phyloP scores from a whole-genome alignment of 2,329 filamentous ascomycete species.

The Cytospora paraplurivora region DNA sequence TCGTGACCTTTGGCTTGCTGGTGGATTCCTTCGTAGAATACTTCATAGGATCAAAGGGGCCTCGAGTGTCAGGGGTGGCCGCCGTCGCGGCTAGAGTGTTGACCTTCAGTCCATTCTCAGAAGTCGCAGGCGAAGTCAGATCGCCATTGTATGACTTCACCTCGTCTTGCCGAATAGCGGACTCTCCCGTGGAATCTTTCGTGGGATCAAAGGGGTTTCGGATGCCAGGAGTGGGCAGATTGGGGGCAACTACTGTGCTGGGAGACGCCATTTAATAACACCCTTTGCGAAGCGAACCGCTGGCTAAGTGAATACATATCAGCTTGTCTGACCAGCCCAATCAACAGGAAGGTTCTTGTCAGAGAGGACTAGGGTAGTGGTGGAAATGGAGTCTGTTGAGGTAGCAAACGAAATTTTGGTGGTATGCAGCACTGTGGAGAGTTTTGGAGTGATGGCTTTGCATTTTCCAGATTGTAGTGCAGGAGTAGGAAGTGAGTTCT shows the following conservation, averaged over 20 bases:
- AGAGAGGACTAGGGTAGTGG: background rate
- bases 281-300: background rate
- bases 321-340: background rate
- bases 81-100: too few species aligned
- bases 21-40: background rate
- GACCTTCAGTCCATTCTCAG: too few species aligned
- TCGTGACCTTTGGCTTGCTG: background rate
- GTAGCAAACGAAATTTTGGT: background rate
- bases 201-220: background rate
- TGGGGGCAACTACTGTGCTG: background rate
- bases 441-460: background rate
- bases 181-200: background rate
- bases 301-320: background rate
- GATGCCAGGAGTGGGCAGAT: background rate
- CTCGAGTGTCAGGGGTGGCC: background rate
- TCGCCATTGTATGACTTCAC: background rate
- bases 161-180: background rate
- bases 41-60: background rate
- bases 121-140: too few species aligned
- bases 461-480: background rate
- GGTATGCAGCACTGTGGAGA: background rate
- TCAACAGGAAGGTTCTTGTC: background rate
- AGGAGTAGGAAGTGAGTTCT: background rate
- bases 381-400: background rate
- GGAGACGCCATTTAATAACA: background rate